These are phyloP conservation scores for Yamadazyma sp. DNA, from an alignment of 1,139 yeast species.

Conservation along the genomic window DNA sequence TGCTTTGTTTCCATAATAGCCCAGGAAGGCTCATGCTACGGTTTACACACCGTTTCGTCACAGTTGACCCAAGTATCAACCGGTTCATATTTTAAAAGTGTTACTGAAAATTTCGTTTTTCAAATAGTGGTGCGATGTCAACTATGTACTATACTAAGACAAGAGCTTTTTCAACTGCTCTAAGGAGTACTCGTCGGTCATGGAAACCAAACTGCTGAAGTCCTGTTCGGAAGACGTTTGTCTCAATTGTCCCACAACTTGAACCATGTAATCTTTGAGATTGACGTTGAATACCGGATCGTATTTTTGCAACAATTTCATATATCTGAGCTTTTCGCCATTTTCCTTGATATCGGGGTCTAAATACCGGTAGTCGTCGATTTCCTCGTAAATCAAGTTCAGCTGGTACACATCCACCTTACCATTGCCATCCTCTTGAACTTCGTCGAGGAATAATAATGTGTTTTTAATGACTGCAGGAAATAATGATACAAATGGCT, in stretches of 20 bases:
- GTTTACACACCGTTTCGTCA: too few relatives aligned
- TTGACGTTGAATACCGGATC: slow-evolving; percentile 66
- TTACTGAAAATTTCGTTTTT: too few relatives aligned
- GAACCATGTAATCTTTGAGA: slow-evolving; percentile 27
- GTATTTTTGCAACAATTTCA: slow-evolving; percentile 37
- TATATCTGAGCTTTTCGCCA: slow-evolving; percentile 60
- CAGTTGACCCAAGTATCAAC: background rate
- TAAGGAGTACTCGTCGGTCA: slow-evolving; percentile 33
- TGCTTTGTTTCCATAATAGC: background rate
- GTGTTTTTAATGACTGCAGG: slow-evolving; percentile 50
- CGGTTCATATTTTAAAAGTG: background rate
- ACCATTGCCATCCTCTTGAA: slow-evolving; percentile 60
- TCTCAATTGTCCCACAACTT: slow-evolving; percentile 22
- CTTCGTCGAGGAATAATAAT: slow-evolving; percentile 69
- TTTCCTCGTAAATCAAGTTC: slow-evolving; percentile 54
- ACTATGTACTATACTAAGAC: background rate
- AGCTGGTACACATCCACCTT: slow-evolving; percentile 63
- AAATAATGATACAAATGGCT: slow-evolving; percentile 26
- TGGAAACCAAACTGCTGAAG: slow-evolving; percentile 26
- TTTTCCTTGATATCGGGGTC: slow-evolving; percentile 50
- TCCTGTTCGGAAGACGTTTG: slow-evolving; percentile 20
- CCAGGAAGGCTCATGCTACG: background rate
- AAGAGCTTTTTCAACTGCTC: slow-evolving; percentile 23
- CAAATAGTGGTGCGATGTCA: slow-evolving; percentile 3
- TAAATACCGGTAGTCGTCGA: slow-evolving; percentile 47